These are phyloP conservation scores for Pyrenophora graminea DNA, from an alignment of 2,329 filamentous ascomycete species.

Conservation along the genomic window DNA sequence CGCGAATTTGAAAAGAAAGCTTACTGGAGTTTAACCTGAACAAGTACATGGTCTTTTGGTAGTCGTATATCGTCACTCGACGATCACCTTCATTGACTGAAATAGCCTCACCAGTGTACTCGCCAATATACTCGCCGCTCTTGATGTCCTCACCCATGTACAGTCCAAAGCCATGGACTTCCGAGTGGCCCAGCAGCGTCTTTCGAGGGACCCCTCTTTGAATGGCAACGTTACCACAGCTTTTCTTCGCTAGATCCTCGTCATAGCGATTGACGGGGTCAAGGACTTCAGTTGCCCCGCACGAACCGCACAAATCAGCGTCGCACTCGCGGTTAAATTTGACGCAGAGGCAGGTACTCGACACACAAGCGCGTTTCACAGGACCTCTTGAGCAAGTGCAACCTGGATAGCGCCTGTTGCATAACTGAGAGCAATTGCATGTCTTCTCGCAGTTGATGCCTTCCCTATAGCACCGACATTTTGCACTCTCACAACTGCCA, in stretches of 20 bases:
- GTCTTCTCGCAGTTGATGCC: constrained; percentile 73
- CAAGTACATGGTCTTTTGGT: constrained; percentile 66
- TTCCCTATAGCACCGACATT: constrained; percentile 66
- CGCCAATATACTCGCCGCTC: constrained; percentile 74
- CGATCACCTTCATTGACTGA: constrained; percentile 70
- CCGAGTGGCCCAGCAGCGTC: constrained; percentile 71
- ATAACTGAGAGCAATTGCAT: constrained; percentile 67
- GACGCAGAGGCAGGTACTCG: constrained; percentile 66
- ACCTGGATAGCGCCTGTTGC: constrained; percentile 56
- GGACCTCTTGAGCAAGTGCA: constrained; percentile 43
- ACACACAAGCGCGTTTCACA: constrained; percentile 48
- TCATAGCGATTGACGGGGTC: constrained; percentile 70
- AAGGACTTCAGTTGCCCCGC: constrained; percentile 70
- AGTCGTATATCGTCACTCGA: constrained; percentile 67
- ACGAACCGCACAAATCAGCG: constrained; percentile 71
- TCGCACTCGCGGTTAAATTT: constrained; percentile 79
- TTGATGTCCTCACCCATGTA: constrained; percentile 71
- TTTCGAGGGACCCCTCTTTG: constrained; percentile 70
- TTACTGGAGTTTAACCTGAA: constrained; percentile 57
- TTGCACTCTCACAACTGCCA: constrained; percentile 62
- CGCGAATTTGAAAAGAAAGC: background rate
- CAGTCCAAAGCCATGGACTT: constrained; percentile 75
- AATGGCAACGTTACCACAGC: constrained; percentile 73
- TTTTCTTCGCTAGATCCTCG: constrained; percentile 58
- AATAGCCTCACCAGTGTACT: constrained; percentile 80